Evolutionary conservation across 352 stramenopile species (phyloP), one percentile per base, ranked within the genome.

Genomic region (Phytophthora pini): DNA sequence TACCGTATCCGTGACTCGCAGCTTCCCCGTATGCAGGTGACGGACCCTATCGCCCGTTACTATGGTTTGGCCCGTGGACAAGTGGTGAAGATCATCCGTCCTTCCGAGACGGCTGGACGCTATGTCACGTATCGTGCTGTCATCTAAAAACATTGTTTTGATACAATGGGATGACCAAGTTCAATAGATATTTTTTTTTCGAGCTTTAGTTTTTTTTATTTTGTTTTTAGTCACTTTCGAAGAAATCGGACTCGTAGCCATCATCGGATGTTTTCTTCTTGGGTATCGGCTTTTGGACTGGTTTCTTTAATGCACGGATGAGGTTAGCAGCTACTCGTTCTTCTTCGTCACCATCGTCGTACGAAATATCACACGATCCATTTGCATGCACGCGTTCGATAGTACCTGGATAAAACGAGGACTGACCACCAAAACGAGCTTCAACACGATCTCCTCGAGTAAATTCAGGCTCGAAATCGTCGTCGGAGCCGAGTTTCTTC

Each of bases 61-160:
- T 95, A 94, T 58, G 87, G 87, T 47, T 98, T 99, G 90, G 95
- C 95, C 55, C 88, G 95, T 57, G 97, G 97, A 27, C 87, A 99
- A 67, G 98, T 99, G 40, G 98, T 99, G 36, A 99, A 99, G 82
- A 99, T 99, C 82, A 99, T 99, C 77, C 90, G 98, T 66, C 97
- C 97, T 13, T 98, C 88, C 71, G 98, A 99, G 79, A 99, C 98
- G 38, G 98, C 98, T 43, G 98, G 98, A 13, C 92, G 98, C 22
- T 99, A 99, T 81, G 97, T 99, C 29, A 99, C 98, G 4, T 99
- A 99, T 85, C 89, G 98, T 51, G 96, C 99, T 68, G 98, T 98
- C 76, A 98, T 99, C 82, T 99, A 98, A 85, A 56, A 26, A 15
- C 32, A 46, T 15, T 15, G 45, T 20, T 32, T 24, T 27, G 38